Evolutionary conservation across 495 filamentous ascomycete species (phyloP), one percentile per base, ranked within the genome.

Genomic region (Aspergillus mulundensis): DNA sequence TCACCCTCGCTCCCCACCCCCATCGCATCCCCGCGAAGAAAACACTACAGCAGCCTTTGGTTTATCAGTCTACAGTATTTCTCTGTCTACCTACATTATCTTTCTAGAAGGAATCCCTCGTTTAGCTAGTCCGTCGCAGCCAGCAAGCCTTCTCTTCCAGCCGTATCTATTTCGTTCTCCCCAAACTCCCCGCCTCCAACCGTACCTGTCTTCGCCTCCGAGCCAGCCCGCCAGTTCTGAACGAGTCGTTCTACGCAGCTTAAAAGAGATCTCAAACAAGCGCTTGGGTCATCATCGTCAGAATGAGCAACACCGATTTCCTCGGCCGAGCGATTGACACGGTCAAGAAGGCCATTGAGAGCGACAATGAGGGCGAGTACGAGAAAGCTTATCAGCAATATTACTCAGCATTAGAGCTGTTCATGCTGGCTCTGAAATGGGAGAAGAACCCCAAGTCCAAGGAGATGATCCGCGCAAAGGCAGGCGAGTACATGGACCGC

Each of bases 271-370:
- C 46, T 12, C 18, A 16, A 11, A 10, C 7, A 0, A 15, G 19
- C 5, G 16, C 36, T 20, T 41, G 16, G n/a, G 7, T 12, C 30
- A 54, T 12, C 16, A 19, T 43, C 19, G 41, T 50, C 68, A 76
- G 70, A 51, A 97, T 98, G 94, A 95, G 91, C 62, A 95, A 96
- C 69, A 95, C 91, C 66, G 92, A 97, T 74, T 99, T 97, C 65
- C 82, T 97, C 60, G 90, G 90, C 66, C 88, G 92, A 63, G 94
- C 94, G 48, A 97, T 99, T 78, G 88, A 91, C 61, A 84, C 86
- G 62, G 95, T 97, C 59, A 95, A 96, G 75, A 92, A 92, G 72
- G 94, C 94, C 63, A 96, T 99, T 78, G 92, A 96, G 71, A 81
- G 86, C 65, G 94, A 99, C 80, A 95, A 90, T 56, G 85, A 87